Evolutionary conservation across 2,329 filamentous ascomycete species (phyloP).

Genomic region (Aspergillus latus): DNA sequence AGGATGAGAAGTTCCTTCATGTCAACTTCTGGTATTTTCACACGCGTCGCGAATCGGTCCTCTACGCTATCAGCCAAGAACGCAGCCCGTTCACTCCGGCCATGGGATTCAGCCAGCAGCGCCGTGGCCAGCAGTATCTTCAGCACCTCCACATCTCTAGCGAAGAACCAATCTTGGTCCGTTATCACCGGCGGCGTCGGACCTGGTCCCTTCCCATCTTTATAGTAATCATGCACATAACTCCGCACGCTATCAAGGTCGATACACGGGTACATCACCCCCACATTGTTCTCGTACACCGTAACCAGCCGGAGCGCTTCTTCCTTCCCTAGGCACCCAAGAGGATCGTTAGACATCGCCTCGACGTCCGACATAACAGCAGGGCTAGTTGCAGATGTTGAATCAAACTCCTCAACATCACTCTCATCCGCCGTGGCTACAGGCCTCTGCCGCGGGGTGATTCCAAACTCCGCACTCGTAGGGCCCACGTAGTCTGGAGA

Average conservation of each 20-base stretch:
- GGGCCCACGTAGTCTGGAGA: constrained; percentile 37
- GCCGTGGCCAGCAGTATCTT: constrained; percentile 80
- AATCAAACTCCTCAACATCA: constrained; percentile 23
- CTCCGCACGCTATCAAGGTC: constrained; percentile 68
- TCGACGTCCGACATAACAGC: constrained; percentile 26
- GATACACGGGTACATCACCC: constrained; percentile 83
- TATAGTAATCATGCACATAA: constrained; percentile 30
- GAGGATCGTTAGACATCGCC: constrained; percentile 60
- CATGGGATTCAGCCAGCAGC: constrained; percentile 71
- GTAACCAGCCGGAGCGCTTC: constrained; percentile 75
- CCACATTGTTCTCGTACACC: constrained; percentile 82
- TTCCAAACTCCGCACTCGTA: constrained; percentile 39
- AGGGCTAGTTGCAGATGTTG: constrained; percentile 22
- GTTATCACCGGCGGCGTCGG: constrained; percentile 8
- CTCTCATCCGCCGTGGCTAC: constrained; percentile 11
- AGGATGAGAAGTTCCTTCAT: constrained; percentile 40
- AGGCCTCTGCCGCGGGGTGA: constrained; percentile 20
- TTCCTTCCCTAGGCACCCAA: constrained; percentile 70
- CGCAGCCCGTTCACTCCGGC: constrained; percentile 62
- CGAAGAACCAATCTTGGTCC: constrained; percentile 39
- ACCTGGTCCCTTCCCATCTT: constrained; percentile 1
- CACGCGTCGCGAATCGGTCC: constrained; percentile 33
- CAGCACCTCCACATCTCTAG: constrained; percentile 62
- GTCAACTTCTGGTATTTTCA: constrained; percentile 39
- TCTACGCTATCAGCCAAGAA: constrained; percentile 37